Conservation (phyloP, 805 yeast genomes). For the Wickerhamiella bombiphila region DNA sequence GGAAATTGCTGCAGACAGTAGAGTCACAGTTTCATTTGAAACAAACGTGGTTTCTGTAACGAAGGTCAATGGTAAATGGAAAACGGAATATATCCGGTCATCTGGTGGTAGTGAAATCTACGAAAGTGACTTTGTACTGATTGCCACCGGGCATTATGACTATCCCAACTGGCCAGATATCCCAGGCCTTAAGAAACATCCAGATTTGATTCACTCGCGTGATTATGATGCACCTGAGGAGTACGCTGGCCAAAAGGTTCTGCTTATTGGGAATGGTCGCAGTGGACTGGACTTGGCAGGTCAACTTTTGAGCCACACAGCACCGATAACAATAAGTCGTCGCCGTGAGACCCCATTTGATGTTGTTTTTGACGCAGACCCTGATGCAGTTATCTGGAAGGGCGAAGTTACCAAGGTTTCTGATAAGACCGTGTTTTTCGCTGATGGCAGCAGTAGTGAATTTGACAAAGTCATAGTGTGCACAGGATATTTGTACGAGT, state of each 20-base stretch:
- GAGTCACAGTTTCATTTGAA: slow-evolving; percentile 29
- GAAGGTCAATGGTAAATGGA: slow-evolving; percentile 29
- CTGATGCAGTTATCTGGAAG: slow-evolving; percentile 26
- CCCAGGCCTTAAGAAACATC: slow-evolving; percentile 26
- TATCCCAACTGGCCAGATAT: slow-evolving; percentile 46
- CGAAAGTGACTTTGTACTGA: slow-evolving; percentile 38
- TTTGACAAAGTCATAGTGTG: slow-evolving; percentile 52
- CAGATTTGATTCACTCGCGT: slow-evolving; percentile 38
- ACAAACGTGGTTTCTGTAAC: slow-evolving; percentile 34
- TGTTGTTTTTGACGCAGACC: slow-evolving; percentile 21
- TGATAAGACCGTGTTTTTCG: slow-evolving; percentile 30
- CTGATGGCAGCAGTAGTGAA: slow-evolving; percentile 32
- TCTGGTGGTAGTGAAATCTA: slow-evolving; percentile 20
- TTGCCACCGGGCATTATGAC: slow-evolving; percentile 53
- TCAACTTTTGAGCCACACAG: slow-evolving; percentile 36
- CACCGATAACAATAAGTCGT: slow-evolving; percentile 33
- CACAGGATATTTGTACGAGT: slow-evolving; percentile 58
- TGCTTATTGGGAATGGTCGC: slow-evolving; percentile 61
- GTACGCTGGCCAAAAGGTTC: slow-evolving; percentile 31
- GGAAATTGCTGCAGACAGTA: slow-evolving; percentile 23
- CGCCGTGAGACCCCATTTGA: slow-evolving; percentile 31
- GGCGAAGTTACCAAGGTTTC: slow-evolving; percentile 20
- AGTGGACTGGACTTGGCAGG: slow-evolving; percentile 61
- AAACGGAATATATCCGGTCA: slow-evolving; percentile 25
- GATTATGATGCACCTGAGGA: slow-evolving; percentile 35